A percentile compares a stretch with the other conserved stretches of the same genome.
phyloP scores from a whole-genome alignment of 192 early-diverging fungal species.

The Entomortierella chlamydospora region DNA sequence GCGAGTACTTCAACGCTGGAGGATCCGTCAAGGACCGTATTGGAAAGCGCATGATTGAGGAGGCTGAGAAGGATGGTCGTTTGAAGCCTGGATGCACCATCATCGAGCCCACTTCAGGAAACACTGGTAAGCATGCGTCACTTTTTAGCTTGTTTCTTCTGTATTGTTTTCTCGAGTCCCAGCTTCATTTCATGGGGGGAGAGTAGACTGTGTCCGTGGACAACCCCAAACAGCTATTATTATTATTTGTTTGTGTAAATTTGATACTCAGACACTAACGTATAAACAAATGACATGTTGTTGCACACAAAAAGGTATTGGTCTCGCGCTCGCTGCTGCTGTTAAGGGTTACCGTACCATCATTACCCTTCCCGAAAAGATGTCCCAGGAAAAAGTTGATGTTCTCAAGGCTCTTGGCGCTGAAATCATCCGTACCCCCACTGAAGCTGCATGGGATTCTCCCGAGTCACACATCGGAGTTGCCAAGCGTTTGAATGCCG shows the following conservation, averaged over 20 bases:
- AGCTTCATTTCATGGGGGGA: too few relatives aligned
- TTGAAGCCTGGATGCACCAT: slow-evolving; percentile 94
- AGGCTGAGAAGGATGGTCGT: slow-evolving; percentile 90
- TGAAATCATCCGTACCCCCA: slow-evolving; percentile 98
- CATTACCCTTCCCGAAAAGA: slow-evolving; percentile 99
- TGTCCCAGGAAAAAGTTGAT: slow-evolving; percentile 99
- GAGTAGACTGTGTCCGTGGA: neutral
- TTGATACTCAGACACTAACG: slow-evolving; percentile 10
- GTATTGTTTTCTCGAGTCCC: too few relatives aligned
- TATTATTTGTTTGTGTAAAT: slow-evolving; percentile 3
- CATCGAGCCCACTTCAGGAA: slow-evolving; percentile 99
- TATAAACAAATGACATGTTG: neutral
- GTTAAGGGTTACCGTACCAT: slow-evolving; percentile 98
- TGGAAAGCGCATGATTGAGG: slow-evolving; percentile 96
- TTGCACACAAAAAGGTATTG: slow-evolving; percentile 68
- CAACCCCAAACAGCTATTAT: slow-evolving; percentile 3
- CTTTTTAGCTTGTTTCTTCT: too few relatives aligned
- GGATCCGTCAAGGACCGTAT: slow-evolving; percentile 99
- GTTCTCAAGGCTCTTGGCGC: slow-evolving; percentile 97
- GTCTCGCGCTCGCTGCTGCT: slow-evolving; percentile 95
- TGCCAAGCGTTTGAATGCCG: slow-evolving; percentile 90
- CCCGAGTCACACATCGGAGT: slow-evolving; percentile 99
- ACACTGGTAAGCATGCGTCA: slow-evolving; percentile 79
- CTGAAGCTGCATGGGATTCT: slow-evolving; percentile 98
- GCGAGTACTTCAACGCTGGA: slow-evolving; percentile 99